These are phyloP conservation scores for Mucor ambiguus DNA, from an alignment of 371 early-diverging fungal species.

Conservation along the genomic window DNA sequence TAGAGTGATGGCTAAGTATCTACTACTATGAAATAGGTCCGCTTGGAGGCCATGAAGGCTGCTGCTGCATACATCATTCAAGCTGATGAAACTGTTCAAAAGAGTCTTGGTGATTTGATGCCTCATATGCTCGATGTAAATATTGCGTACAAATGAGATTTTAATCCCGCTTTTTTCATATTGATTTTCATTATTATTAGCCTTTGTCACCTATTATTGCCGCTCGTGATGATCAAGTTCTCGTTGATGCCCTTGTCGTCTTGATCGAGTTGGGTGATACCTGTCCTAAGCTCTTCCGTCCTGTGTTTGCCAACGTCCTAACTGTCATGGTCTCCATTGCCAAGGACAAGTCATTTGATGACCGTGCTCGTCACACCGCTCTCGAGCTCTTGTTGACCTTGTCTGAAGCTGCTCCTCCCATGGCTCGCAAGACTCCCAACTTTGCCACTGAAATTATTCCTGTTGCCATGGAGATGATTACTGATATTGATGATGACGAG, in stretches of 20 bases:
- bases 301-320: slow-evolving; percentile 72
- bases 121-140: slow-evolving; percentile 80
- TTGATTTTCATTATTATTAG: slow-evolving; percentile 24
- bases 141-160: not conserved
- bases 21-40: slow-evolving; percentile 54
- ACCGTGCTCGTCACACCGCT: slow-evolving; percentile 81
- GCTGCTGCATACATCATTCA: slow-evolving; percentile 80
- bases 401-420: slow-evolving; percentile 82
- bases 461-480: slow-evolving; percentile 90
- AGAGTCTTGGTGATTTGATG: slow-evolving; percentile 69
- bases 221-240: slow-evolving; percentile 69
- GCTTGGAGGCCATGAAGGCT: slow-evolving; percentile 87
- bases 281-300: slow-evolving; percentile 79
- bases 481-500: slow-evolving; percentile 86
- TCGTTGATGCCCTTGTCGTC: slow-evolving; percentile 76
- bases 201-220: slow-evolving; percentile 64
- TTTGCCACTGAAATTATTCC: slow-evolving; percentile 81
- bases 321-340: slow-evolving; percentile 76
- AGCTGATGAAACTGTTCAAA: slow-evolving; percentile 59
- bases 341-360: slow-evolving; percentile 76
- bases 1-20: no score
- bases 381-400: slow-evolving; percentile 90
- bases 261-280: slow-evolving; percentile 89
- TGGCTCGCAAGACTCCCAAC: slow-evolving; percentile 82
- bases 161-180: not conserved